phyloP scores from a whole-genome alignment of 768 basidiomycete genomes.

The Calocybe gangraenosa region DNA sequence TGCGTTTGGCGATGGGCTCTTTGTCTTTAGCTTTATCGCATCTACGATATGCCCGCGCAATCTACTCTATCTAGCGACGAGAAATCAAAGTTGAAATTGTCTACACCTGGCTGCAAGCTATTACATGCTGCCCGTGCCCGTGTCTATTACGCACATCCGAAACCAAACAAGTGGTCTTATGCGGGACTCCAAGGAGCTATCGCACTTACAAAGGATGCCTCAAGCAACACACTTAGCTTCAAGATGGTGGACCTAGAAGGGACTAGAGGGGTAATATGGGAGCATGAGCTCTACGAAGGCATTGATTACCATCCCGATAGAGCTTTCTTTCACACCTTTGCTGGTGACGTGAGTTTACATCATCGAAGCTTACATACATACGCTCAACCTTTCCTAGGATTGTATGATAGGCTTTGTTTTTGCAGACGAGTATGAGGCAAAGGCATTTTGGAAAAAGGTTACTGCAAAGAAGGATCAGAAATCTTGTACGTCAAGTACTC shows the following conservation, averaged over 20 bases:
- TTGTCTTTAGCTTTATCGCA: background rate
- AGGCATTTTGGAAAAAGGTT: slow-evolving; percentile 83
- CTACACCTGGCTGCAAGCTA: slow-evolving; percentile 68
- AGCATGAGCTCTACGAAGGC: slow-evolving; percentile 83
- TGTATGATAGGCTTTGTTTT: slow-evolving; percentile 93
- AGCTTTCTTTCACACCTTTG: slow-evolving; percentile 89
- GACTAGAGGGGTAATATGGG: slow-evolving; percentile 87
- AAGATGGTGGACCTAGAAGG: slow-evolving; percentile 82
- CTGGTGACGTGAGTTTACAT: slow-evolving; percentile 77
- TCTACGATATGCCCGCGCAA: slow-evolving; percentile 17
- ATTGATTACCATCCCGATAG: slow-evolving; percentile 82
- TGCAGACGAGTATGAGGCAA: slow-evolving; percentile 81
- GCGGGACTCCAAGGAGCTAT: slow-evolving; percentile 85
- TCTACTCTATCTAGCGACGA: slow-evolving; percentile 71
- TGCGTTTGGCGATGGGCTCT: slow-evolving; percentile 2
- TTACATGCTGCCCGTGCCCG: slow-evolving; percentile 76
- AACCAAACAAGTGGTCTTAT: slow-evolving; percentile 78
- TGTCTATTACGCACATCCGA: slow-evolving; percentile 86
- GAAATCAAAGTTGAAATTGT: slow-evolving; percentile 69
- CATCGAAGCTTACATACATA: background rate
- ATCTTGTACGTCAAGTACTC: slow-evolving; percentile 34
- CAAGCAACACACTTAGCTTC: slow-evolving; percentile 55
- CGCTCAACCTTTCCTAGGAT: slow-evolving; percentile 41
- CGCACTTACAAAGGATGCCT: slow-evolving; percentile 61
- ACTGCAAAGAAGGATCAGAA: slow-evolving; percentile 58